These are phyloP conservation scores for Huntiella decipiens DNA, from an alignment of 2,329 filamentous ascomycete genomes.

Conservation along the genomic window DNA sequence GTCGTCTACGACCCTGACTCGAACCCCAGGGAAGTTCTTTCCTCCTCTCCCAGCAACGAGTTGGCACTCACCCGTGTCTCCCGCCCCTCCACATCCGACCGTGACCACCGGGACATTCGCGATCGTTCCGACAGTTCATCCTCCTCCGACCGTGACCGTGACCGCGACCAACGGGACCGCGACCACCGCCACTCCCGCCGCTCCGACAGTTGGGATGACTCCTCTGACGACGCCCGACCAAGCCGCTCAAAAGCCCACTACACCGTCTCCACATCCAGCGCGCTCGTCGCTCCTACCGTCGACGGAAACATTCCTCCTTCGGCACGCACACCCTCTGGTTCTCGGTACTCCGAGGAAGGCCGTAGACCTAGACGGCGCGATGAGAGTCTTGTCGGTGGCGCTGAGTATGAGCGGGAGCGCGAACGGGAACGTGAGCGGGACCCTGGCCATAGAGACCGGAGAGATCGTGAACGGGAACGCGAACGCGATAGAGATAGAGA, in stretches of 20 bases:
- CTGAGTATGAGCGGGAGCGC: not conserved
- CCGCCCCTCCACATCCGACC: not conserved
- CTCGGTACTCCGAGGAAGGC: constrained; percentile 15
- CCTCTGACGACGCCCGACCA: constrained; percentile 16
- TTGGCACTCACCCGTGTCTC: constrained; percentile 5
- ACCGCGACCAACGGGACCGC: constrained; percentile 14
- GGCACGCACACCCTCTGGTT: constrained; percentile 1
- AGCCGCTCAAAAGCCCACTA: constrained; percentile 13
- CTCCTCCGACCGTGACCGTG: constrained; percentile 9
- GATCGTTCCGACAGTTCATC: not conserved
- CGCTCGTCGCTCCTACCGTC: too few species aligned
- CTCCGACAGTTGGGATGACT: constrained; percentile 13
- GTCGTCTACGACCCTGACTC: constrained; percentile 32
- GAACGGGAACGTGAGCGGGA: constrained; percentile 12
- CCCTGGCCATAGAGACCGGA: constrained; percentile 15
- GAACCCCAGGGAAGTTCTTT: constrained; percentile 24
- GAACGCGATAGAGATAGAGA: constrained; percentile 25
- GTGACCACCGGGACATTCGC: constrained; percentile 9
- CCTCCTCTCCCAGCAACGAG: constrained; percentile 16
- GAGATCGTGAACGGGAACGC: constrained; percentile 19
- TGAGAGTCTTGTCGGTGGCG: not conserved
- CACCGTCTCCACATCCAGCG: constrained; percentile 6
- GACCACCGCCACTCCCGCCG: constrained; percentile 8
- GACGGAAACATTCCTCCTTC: constrained; percentile 8
- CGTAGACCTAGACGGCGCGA: constrained; percentile 12